Percentiles rank a stretch among this genome's conserved stretches.
phyloP scores from a whole-genome alignment of 306 rosid genomes.

The Pyrus betulifolia region DNA sequence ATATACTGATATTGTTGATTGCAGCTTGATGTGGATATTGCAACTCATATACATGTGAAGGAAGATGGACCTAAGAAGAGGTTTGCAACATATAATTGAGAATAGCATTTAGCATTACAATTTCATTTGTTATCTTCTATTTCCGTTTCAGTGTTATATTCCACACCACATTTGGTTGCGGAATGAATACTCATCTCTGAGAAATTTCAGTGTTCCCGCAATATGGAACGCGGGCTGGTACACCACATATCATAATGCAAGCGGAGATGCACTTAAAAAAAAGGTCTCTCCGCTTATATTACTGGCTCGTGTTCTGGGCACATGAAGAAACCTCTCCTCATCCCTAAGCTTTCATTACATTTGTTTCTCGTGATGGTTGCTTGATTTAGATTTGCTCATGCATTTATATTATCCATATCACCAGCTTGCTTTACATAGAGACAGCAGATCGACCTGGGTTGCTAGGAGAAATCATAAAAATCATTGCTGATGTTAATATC shows the following conservation, averaged over 20 bases:
- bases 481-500: slow-evolving; percentile 86
- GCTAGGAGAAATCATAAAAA: slow-evolving; percentile 73
- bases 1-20: slow-evolving; percentile 3
- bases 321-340: too few species aligned
- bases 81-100: slow-evolving; percentile 38
- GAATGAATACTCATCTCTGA: neutral
- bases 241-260: too few species aligned
- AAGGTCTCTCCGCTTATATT: too few species aligned
- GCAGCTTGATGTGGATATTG: slow-evolving; percentile 67
- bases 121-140: neutral
- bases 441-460: slow-evolving; percentile 91
- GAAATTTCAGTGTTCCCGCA: neutral
- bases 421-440: slow-evolving; percentile 82
- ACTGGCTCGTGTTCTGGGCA: too few species aligned
- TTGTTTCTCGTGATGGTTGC: slow-evolving; percentile 3
- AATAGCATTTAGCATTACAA: neutral
- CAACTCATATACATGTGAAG: slow-evolving; percentile 76
- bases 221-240: too few species aligned
- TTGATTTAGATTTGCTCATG: slow-evolving; percentile 16
- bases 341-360: slow-evolving; percentile 4
- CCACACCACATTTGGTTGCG: neutral
- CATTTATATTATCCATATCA: slow-evolving; percentile 5
- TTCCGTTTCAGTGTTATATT: neutral
- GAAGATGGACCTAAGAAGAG: slow-evolving; percentile 92
- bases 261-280: too few species aligned